phyloP scores from a whole-genome alignment of 2,329 filamentous ascomycete genomes.

The Lizonia empirigonia region DNA sequence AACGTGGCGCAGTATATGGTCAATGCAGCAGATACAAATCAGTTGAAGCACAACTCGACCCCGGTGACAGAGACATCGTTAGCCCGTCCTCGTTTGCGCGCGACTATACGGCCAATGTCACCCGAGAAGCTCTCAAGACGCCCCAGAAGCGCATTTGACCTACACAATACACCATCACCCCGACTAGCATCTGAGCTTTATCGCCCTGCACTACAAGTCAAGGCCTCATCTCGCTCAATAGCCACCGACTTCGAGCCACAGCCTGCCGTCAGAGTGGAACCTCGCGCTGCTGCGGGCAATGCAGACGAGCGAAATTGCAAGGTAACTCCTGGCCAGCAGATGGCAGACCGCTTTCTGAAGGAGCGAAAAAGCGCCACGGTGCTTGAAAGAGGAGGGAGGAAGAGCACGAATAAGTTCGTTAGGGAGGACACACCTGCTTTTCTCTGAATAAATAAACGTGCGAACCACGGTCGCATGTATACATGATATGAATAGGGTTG shows the following conservation, averaged over 20 bases:
- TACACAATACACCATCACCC: constrained; percentile 22
- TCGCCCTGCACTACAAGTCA: constrained; percentile 7
- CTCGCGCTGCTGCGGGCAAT: neutral
- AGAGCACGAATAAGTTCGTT: neutral
- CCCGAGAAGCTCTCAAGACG: constrained; percentile 30
- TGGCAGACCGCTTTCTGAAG: constrained; percentile 38
- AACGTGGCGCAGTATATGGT: constrained; percentile 25
- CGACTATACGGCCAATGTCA: constrained; percentile 24
- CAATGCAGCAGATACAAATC: constrained; percentile 8
- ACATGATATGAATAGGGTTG: too few species aligned
- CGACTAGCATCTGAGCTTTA: constrained; percentile 14
- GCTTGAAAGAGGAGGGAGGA: constrained; percentile 8
- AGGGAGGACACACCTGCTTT: constrained; percentile 20
- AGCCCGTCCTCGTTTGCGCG: constrained; percentile 23
- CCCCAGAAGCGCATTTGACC: constrained; percentile 43
- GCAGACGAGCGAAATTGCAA: constrained; percentile 18
- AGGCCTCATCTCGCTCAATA: constrained; percentile 22
- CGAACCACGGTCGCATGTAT: too few species aligned
- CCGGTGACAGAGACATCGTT: constrained; percentile 9
- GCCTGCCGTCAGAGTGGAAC: neutral
- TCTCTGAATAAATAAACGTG: too few species aligned
- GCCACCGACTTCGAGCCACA: constrained; percentile 24
- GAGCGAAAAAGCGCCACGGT: constrained; percentile 16
- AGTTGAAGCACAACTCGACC: neutral
- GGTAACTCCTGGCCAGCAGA: constrained; percentile 34